Base-by-base conservation (phyloP, 371 early-diverging fungal genomes). In the Paraphysoderma sedebokerense region DNA sequence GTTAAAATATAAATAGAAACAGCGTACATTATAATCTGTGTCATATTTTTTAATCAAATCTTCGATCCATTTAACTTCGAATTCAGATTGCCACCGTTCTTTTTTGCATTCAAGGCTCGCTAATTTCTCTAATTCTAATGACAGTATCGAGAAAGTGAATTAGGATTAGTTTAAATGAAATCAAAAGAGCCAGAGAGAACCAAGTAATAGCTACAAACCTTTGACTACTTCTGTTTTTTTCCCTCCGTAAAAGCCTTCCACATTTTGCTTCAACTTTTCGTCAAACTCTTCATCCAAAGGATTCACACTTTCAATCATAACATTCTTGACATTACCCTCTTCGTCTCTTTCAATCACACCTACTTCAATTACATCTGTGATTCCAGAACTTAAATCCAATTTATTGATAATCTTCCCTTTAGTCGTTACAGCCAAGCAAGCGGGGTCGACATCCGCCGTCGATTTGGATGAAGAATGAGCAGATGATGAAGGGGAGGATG, bases 311-410 rank as follows among this genome's bases (percentile, higher is more conserved):
- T 79, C 62, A 55, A 81, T 73, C n/a, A 83, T 67, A 8, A 77
- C 76, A 32, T 76, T 29, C 17, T 5, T 53, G 17, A 86, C 66
- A 47, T 82, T 82, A 33, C 87, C 87, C n/a, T 75, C 72, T n/a
- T 75, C 81, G 56, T 83, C 85, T 44, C 86, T 76, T 56, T 83
- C 79, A 49, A 86, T 81, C 27, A 82, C 59, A 66, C 82, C 86
- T 55, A 72, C 12, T 61, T 63, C 28, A 69, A 63, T 19, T 57
- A 53, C 51, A 54, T 63, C 56, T 62, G 67, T 32, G 70, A 46
- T 48, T 65, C 55, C 47, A 62, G 67, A 11, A 70, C 54, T 20
- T 70, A 61, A 50, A 6, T 55, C 49, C 0, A 26, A 12, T 12
- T 36, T 20, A 9, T 23, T 42, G 31, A 26, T 30, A 40, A 45